Evolutionary conservation across 176 grass and related monocot species (phyloP).

Genomic region (Musa acuminata): DNA sequence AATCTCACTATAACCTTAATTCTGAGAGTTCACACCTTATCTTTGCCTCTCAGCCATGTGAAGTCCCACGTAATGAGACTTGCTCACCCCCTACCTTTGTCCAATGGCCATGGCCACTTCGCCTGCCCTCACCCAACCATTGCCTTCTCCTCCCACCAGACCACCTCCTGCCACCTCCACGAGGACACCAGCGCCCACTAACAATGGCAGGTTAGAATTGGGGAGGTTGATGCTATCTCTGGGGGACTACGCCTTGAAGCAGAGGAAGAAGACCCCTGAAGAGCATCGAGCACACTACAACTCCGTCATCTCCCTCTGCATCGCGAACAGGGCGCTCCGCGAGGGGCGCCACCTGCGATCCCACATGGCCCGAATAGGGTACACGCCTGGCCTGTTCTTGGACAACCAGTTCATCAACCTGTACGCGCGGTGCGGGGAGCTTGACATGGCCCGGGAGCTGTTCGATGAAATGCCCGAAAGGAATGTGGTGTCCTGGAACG

Average conservation of each 20-base stretch:
- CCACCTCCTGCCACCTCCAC: neutral
- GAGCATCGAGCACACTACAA: constrained; percentile 10
- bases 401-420: constrained; percentile 31
- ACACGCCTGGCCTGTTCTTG: constrained; percentile 13
- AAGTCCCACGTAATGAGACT: neutral
- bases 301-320: constrained; percentile 24
- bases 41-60: neutral
- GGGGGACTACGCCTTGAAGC: neutral
- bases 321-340: constrained; percentile 13
- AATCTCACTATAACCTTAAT: too few relatives aligned
- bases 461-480: constrained; percentile 20
- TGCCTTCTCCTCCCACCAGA: neutral
- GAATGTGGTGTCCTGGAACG: constrained; percentile 33
- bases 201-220: neutral
- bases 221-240: constrained; percentile 7
- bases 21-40: neutral
- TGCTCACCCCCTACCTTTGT: neutral
- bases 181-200: neutral
- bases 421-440: constrained; percentile 10
- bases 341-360: constrained; percentile 8
- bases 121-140: neutral
- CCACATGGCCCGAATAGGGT: neutral
- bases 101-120: constrained; percentile 6
- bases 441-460: constrained; percentile 15
- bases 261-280: neutral